Evolutionary conservation across 225 moss, liverwort and hornwort species (phyloP), one percentile per base, ranked within the genome.

Genomic region (Anthoceros angustus): DNA sequence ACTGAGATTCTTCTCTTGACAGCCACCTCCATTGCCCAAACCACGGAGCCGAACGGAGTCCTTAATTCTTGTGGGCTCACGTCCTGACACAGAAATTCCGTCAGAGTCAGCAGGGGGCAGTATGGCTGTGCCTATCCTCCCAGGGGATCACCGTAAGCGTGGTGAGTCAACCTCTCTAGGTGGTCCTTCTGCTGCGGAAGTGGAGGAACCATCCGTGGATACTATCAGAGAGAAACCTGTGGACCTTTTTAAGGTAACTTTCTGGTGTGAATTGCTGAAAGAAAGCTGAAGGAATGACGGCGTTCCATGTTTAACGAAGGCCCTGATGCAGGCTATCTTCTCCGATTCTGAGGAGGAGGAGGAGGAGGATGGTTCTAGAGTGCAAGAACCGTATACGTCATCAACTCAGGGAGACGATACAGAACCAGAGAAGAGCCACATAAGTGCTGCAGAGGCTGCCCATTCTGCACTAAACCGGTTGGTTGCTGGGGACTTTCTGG

Each of bases 401-500:
- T 68, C 71, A 61, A 62, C 70, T 62, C 65, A 26, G 26, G 39
- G 24, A 20, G 14, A 11, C 20, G 43, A 39, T 43, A 40, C 11
- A 67, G 69, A 64, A 26, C 40, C 70, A 60, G 7, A 20, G 15
- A 48, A 40, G 25, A 43, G 64, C 45, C 49, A 63, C 66, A 42
- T 64, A 5, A 72, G 74, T 72, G 80, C 74, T 71, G 81, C 84
- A 74, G 78, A 85, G 32, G 87, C 82, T 70, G 86, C 82, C 10
- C 80, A 78, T 69, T 75, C 82, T 62, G 82, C 82, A 63, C 70
- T 90, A 10, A 93, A 84, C 63, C 81, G 83, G 70, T 75, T 83
- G 66, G 88, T 83, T 74, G 91, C 95, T 72, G 88, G 88, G 64
- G 86, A 86, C 72, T 95, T 95, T 72, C 74, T 95, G 64, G 88